phyloP scores from a whole-genome alignment of 108 stramenopile species.

The Skeletonema tropicum region DNA sequence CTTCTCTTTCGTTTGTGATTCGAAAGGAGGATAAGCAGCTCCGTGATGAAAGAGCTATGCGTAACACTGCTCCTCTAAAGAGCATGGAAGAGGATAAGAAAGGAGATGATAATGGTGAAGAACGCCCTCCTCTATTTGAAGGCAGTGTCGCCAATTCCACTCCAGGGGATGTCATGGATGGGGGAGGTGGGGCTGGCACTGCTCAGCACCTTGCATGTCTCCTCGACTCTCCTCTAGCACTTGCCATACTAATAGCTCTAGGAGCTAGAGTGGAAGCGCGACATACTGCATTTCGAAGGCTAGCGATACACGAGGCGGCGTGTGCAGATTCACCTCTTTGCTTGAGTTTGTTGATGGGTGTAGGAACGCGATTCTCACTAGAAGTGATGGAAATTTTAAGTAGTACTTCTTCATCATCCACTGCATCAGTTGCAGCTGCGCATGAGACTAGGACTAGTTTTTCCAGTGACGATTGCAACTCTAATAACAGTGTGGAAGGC shows the following conservation, averaged over 20 bases:
- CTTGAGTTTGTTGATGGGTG: slow-evolving; percentile 72
- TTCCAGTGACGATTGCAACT: background rate
- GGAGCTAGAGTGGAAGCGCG: slow-evolving; percentile 72
- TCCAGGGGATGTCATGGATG: slow-evolving; percentile 54
- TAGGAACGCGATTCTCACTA: slow-evolving; percentile 48
- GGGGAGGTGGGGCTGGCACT: slow-evolving; percentile 62
- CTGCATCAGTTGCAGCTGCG: slow-evolving; percentile 27
- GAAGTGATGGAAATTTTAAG: slow-evolving; percentile 11
- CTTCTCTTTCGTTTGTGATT: slow-evolving; percentile 66
- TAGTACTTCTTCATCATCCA: slow-evolving; percentile 19
- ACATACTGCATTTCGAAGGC: slow-evolving; percentile 84
- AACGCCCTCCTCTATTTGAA: slow-evolving; percentile 60
- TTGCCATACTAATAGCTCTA: slow-evolving; percentile 77
- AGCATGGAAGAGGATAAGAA: slow-evolving; percentile 5
- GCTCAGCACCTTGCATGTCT: slow-evolving; percentile 85
- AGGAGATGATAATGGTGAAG: background rate
- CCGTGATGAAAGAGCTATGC: slow-evolving; percentile 19
- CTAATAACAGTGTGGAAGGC: background rate
- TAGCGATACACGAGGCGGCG: slow-evolving; percentile 84
- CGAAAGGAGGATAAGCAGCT: slow-evolving; percentile 35
- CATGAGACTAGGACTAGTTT: background rate
- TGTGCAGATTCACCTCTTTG: slow-evolving; percentile 80
- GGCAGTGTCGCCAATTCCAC: slow-evolving; percentile 80
- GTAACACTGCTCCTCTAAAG: slow-evolving; percentile 2
- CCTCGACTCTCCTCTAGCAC: slow-evolving; percentile 72